A percentile compares a stretch with the other conserved stretches of the same genome.
These are phyloP conservation scores for Macrophomina pseudophaseolina DNA, from an alignment of 2,329 filamentous ascomycete species.

Conservation along the genomic window DNA sequence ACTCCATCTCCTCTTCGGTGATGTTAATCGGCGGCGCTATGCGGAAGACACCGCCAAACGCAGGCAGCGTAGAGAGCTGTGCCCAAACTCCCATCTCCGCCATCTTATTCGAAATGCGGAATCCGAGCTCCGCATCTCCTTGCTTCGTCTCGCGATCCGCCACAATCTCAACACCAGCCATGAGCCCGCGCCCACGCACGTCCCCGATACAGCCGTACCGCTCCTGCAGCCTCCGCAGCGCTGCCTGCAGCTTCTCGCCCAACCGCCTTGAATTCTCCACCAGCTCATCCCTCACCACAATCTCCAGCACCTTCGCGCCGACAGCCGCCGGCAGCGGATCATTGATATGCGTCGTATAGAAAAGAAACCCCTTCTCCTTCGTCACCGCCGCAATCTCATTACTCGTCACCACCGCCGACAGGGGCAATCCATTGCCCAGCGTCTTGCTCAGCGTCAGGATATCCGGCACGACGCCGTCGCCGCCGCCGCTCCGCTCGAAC, in stretches of 20 bases:
- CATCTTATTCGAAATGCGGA: slow-evolving; percentile 54
- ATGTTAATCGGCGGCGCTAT: slow-evolving; percentile 67
- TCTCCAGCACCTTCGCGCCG: slow-evolving; percentile 66
- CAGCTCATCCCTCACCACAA: slow-evolving; percentile 62
- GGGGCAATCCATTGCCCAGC: slow-evolving; percentile 64
- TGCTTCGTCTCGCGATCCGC: slow-evolving; percentile 54
- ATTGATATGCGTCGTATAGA: slow-evolving; percentile 67
- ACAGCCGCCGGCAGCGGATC: slow-evolving; percentile 66
- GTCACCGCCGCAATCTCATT: slow-evolving; percentile 58
- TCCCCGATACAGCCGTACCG: slow-evolving; percentile 68
- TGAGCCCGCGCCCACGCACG: slow-evolving; percentile 63
- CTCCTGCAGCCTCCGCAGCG: slow-evolving; percentile 52
- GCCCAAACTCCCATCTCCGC: slow-evolving; percentile 61
- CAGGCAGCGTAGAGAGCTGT: slow-evolving; percentile 60
- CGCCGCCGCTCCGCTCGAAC: slow-evolving; percentile 36
- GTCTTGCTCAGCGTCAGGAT: slow-evolving; percentile 67
- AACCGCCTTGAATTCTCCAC: slow-evolving; percentile 52
- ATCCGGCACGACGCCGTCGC: slow-evolving; percentile 49
- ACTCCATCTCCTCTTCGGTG: slow-evolving; percentile 46
- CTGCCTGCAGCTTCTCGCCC: slow-evolving; percentile 55
- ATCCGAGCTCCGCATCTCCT: slow-evolving; percentile 55
- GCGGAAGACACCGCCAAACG: slow-evolving; percentile 63
- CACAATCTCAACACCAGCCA: slow-evolving; percentile 65
- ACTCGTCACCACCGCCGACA: slow-evolving; percentile 63
- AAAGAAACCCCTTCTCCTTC: slow-evolving; percentile 58